Percentiles rank a stretch among this genome's conserved stretches.
These are phyloP conservation scores for Neofusicoccum parvum DNA, from an alignment of 2,329 filamentous ascomycete genomes.

Conservation along the genomic window DNA sequence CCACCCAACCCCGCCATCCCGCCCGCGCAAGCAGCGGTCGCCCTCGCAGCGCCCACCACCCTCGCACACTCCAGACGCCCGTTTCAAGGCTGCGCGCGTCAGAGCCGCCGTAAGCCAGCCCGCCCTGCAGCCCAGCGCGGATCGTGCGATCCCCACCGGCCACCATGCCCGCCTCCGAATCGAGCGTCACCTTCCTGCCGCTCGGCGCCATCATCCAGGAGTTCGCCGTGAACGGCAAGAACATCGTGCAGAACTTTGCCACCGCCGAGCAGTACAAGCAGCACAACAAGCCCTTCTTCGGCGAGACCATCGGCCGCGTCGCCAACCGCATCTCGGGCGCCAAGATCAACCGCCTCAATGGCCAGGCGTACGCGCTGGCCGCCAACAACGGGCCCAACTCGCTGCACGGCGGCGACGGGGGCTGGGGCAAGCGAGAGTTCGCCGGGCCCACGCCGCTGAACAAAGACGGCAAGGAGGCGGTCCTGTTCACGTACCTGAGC, in stretches of 20 bases:
- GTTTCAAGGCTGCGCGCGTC: conserved; percentile 5
- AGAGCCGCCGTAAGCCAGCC: not conserved
- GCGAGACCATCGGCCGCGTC: conserved; percentile 85
- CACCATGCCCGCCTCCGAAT: conserved; percentile 15
- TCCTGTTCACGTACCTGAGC: conserved; percentile 60
- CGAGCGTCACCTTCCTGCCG: conserved; percentile 60
- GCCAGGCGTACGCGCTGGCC: conserved; percentile 67
- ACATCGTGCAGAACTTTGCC: conserved; percentile 88
- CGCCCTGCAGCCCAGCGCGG: not conserved
- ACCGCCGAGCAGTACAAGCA: conserved; percentile 72
- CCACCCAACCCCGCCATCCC: conserved; percentile 15
- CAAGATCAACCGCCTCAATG: conserved; percentile 72
- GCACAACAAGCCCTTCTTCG: conserved; percentile 80
- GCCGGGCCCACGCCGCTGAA: conserved; percentile 66
- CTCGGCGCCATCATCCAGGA: conserved; percentile 80
- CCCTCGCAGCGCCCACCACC: conserved; percentile 5
- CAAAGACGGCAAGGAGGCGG: conserved; percentile 46
- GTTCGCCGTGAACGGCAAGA: conserved; percentile 73
- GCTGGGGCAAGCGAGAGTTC: conserved; percentile 83
- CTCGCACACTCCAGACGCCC: conserved; percentile 1
- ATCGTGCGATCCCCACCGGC: not conserved
- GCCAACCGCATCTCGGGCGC: conserved; percentile 80
- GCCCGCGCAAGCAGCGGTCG: not conserved
- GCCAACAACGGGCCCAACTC: conserved; percentile 79
- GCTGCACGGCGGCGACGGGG: conserved; percentile 56